phyloP scores from a whole-genome alignment of 208 protist species.

The Trypanosoma vivax region DNA sequence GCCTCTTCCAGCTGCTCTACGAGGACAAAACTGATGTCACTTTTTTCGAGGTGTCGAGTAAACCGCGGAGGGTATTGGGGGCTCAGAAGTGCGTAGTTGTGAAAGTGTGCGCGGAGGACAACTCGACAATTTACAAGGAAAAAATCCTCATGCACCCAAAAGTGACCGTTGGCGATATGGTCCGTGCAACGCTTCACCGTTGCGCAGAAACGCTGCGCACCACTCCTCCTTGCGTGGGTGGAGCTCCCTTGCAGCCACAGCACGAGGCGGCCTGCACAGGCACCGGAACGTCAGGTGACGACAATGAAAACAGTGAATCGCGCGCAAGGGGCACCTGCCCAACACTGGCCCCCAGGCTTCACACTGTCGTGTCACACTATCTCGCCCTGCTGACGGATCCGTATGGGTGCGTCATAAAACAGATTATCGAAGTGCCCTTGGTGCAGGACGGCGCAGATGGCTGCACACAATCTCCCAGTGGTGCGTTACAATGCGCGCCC shows the following conservation, averaged over 20 bases:
- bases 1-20: neutral
- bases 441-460: neutral
- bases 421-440: conserved; percentile 44
- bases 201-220: neutral
- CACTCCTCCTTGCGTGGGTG: no score
- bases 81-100: neutral
- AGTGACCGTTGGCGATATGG: neutral
- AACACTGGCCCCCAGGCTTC: neutral
- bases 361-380: conserved; percentile 8
- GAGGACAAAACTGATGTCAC: neutral
- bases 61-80: conserved; percentile 7
- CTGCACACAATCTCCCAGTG: neutral
- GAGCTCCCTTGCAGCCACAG: no score
- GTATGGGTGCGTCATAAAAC: conserved; percentile 21
- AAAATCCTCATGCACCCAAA: conserved; percentile 2
- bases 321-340: no score
- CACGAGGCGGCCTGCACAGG: neutral
- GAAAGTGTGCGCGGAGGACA: neutral
- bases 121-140: conserved; percentile 6
- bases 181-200: conserved; percentile 1
- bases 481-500: neutral
- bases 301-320: neutral
- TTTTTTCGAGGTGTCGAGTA: conserved; percentile 4
- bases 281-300: neutral
- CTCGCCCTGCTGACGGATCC: conserved; percentile 28